Base-by-base conservation (phyloP, 1,139 yeast species). In the Saccharomycopsis crataegensis region DNA sequence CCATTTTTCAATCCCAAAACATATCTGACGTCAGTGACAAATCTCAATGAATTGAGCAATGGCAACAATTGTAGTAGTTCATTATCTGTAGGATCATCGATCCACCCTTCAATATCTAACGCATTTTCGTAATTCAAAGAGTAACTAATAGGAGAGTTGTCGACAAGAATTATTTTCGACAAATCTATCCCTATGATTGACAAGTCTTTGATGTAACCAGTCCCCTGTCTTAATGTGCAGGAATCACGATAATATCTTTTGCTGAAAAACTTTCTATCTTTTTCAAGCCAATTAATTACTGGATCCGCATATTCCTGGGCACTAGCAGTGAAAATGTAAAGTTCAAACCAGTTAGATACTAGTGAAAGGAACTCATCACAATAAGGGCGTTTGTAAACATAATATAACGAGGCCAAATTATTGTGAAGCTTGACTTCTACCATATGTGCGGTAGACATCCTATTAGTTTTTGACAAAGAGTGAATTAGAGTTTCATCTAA, bases 221-320 rank as follows among this genome's bases (percentile, higher is more conserved):
- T 88, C 0, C 90, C 90, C 58, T 77, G 79, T 56, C 87, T 71
- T 60, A 82, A 76, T 1, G 86, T 83, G 67, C 99, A 93, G 64
- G 89, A 85, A 61, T 79, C 77, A 61, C 99, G 74, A 68, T 93
- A 93, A 61, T 76, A 82, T 51, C 99, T 72, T 59, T 78, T 77
- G 45, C 73, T 69, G 66, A 82, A 89, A 65, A 64, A 71, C 54
- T 64, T 72, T 49, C 65, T 67, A 62, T 78, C 82, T 45, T 74
- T 69, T 61, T 84, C 90, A 22, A 93, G 71, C 85, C 95, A 88
- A 68, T 91, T 94, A 52, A 93, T 89, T 58, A 93, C 94, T 0
- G 99, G 99, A 65, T 93, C 99, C 0, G 99, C 99, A 63, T 93
- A 93, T 66, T 90, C 96, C 67, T 83, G 83, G 57, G 93, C 94